Evolutionary conservation across 2,329 filamentous ascomycete genomes (phyloP), one percentile per base, ranked within the genome.

Genomic region (Cryphonectria radicalis): DNA sequence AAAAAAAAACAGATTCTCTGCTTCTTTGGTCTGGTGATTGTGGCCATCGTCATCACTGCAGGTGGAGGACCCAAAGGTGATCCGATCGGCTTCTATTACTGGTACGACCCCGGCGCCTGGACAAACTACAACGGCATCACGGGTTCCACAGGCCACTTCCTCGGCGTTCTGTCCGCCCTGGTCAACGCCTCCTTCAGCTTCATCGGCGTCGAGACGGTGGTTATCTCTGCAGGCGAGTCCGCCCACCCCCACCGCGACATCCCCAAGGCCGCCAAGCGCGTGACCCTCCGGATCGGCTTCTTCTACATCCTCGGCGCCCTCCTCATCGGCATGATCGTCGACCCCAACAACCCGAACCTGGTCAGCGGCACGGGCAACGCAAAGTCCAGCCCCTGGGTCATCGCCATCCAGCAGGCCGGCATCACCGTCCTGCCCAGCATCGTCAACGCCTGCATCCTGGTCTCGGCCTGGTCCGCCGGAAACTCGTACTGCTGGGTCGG

Each of bases 401-500:
- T 53, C 37, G 70, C 46, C 73, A 76, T 70, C 73, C 73, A 66
- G 75, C 63, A 73, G 63, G 72, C 73, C 11, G 73, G 73, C 17
- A 74, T 74, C 57, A 70, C 57, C n/a, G 28, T 69, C 19, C 55
- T 74, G 59, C 73, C 73, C 40, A 72, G 72, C 63, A 73, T 74
- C 66, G 70, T 74, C 60, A 74, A 74, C 69, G 72, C 72, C 0
- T 69, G 71, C 6, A 78, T 82, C 67, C 76, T 82, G 32, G 73
- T 81, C 3, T 77, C 79, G 19, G 80, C 80, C 22, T 82, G 80
- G 80, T 81, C 80, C 2, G 81, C 81, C 0, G 81, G 80, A 25
- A 82, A 82, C 73, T 82, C 81, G 1, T 82, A 82, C 75, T 82
- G 80, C 76, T 83, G 81, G 80, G 80, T 82, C 25, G 81, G 80